Evolutionary conservation across 2,329 filamentous ascomycete species (phyloP).

Genomic region (Aspergillus alliaceus): DNA sequence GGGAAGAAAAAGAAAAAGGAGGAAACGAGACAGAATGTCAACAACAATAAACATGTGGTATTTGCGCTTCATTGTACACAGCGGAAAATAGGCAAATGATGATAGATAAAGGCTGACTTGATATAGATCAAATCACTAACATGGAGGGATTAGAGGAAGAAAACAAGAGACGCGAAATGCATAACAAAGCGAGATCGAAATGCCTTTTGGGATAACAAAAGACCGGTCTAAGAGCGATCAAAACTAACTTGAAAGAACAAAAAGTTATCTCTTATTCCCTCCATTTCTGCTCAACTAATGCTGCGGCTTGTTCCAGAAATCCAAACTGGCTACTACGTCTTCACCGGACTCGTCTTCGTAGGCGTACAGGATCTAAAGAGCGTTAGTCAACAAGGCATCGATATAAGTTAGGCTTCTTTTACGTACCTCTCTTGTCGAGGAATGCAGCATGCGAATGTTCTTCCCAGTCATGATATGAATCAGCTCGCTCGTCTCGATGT

Average conservation of each 20-base stretch:
- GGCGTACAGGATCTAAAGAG: constrained; percentile 82
- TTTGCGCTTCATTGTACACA: constrained; percentile 45
- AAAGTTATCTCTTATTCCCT: constrained; percentile 8
- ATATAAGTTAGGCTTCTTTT: constrained; percentile 5
- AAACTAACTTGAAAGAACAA: constrained; percentile 12
- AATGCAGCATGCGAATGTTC: constrained; percentile 97
- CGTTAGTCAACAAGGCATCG: constrained; percentile 23
- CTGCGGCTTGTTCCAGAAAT: constrained; percentile 79
- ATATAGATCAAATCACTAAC: constrained; percentile 20
- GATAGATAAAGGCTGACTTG: constrained; percentile 15
- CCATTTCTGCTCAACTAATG: constrained; percentile 21
- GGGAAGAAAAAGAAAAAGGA: constrained; percentile 14
- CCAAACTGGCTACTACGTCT: constrained; percentile 89
- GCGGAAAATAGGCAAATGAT: constrained; percentile 21
- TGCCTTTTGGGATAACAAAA: constrained; percentile 5
- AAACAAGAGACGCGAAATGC: constrained; percentile 17
- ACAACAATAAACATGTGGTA: constrained; percentile 34
- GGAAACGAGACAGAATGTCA: constrained; percentile 13
- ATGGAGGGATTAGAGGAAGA: constrained; percentile 18
- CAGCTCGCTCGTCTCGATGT: constrained; percentile 86
- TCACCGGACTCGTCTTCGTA: constrained; percentile 95
- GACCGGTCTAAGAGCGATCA: constrained; percentile 18
- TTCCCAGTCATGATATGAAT: constrained; percentile 95
- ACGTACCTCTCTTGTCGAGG: constrained; percentile 90
- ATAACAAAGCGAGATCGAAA: constrained; percentile 5